Base-by-base conservation (phyloP, 1,284 basidiomycete species). In the Inonotus hispidus region DNA sequence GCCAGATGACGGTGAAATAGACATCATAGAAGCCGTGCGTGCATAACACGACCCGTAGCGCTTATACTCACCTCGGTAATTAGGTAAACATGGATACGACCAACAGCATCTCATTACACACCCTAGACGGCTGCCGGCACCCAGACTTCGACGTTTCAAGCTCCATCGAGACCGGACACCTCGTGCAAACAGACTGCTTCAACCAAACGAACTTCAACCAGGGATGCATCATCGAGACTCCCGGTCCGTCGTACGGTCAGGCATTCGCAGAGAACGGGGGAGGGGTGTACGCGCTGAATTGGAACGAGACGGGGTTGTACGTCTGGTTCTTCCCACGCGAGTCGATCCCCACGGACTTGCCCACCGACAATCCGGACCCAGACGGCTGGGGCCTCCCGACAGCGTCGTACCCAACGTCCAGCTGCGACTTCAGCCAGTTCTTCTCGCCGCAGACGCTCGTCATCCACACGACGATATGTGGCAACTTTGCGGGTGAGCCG, bases 231-330 rank as follows among this genome's bases (percentile, higher is more conserved):
- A 74, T 80, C 39, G 60, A 70, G 25, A 78, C 77, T 35, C 61
- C 70, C 21, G 73, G 72, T 1, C 60, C 64, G 5, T 63, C 62
- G 0, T 81, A 72, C 63, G 79, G 80, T 1, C 64, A 69, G 49
- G 68, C 66, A 0, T 76, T 78, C 67, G 76, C 78, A 61, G 66
- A 58, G 0, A 68, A 56, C 8, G 76, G 76, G 7, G 79, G 79
- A 6, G 79, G 78, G 1, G 76, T 78, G 1, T 79, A 73, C 52
- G 78, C 74, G 2, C 74, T 75, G 68, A 68, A 75, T n/a, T 80
- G 77, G 76, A 72, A 76, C 59, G 68, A 67, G 10, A 63, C 68
- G 29, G 79, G 79, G 0, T 71, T 82, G 56, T 67, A 67, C n/a
- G 72, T 81, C 21, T 82, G 78, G 75, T 73, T 75, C 60, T 78